A percentile compares a stretch with the other conserved stretches of the same genome.
phyloP scores from a whole-genome alignment of 495 filamentous ascomycete species.

The Aspergillus steynii region DNA sequence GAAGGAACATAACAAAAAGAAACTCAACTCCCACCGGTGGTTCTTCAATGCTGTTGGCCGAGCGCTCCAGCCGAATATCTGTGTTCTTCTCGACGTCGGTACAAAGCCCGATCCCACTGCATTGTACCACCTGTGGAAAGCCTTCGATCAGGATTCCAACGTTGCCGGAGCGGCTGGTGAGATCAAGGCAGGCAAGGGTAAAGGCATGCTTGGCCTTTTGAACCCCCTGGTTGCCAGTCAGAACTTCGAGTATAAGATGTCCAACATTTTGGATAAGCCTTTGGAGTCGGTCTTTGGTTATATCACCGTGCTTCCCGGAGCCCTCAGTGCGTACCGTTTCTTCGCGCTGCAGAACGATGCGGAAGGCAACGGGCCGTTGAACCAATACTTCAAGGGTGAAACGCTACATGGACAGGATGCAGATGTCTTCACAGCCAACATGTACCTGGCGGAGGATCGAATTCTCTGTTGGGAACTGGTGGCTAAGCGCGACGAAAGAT shows the following conservation, averaged over 20 bases:
- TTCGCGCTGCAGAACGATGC: constrained; percentile 97
- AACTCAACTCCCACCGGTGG: constrained; percentile 98
- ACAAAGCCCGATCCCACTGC: constrained; percentile 83
- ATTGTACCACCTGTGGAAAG: constrained; percentile 98
- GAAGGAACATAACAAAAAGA: constrained; percentile 97
- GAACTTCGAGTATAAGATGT: constrained; percentile 99
- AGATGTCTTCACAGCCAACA: constrained; percentile 98
- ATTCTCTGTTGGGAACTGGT: constrained; percentile 99
- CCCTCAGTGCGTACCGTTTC: constrained; percentile 92
- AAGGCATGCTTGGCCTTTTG: constrained; percentile 74
- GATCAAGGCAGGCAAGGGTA: constrained; percentile 94
- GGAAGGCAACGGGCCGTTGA: constrained; percentile 90
- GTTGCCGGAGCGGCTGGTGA: constrained; percentile 96
- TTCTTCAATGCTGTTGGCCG: constrained; percentile 98
- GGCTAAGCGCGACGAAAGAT: constrained; percentile 89
- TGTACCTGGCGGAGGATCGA: constrained; percentile 98
- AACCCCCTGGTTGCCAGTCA: constrained; percentile 96
- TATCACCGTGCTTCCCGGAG: constrained; percentile 94
- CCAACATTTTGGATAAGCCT: constrained; percentile 97
- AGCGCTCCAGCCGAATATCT: constrained; percentile 91
- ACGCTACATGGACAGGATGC: constrained; percentile 95
- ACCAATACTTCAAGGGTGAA: constrained; percentile 99
- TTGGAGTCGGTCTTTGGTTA: constrained; percentile 97
- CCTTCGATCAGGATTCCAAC: constrained; percentile 95
- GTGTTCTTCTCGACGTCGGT: constrained; percentile 93